These are phyloP conservation scores for Rhodotorula sp. DNA, from an alignment of 1,284 basidiomycete species.

Conservation along the genomic window DNA sequence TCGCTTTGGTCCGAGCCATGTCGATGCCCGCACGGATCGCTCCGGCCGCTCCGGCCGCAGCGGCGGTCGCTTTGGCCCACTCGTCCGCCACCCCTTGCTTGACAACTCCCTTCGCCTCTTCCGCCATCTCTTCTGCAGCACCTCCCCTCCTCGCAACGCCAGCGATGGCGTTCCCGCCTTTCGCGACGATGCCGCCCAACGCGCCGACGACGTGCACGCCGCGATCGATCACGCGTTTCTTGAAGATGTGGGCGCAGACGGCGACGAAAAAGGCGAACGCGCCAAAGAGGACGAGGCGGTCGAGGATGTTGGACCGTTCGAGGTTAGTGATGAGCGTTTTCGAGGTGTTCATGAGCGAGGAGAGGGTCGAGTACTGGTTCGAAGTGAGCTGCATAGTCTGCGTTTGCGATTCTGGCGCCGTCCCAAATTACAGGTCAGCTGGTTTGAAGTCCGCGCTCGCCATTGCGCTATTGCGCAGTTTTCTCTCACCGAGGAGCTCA, in stretches of 20 bases:
- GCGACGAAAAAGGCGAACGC: slow-evolving; percentile 77
- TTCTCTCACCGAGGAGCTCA: slow-evolving; percentile 71
- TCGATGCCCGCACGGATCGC: not conserved
- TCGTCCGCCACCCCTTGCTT: slow-evolving; percentile 8
- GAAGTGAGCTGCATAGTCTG: slow-evolving; percentile 70
- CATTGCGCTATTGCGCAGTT: not conserved
- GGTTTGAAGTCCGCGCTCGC: not conserved
- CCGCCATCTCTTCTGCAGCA: not conserved
- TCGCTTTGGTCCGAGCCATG: not conserved
- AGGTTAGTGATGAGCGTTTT: slow-evolving; percentile 78
- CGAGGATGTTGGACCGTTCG: slow-evolving; percentile 85
- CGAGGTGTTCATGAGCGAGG: slow-evolving; percentile 69
- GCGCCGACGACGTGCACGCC: slow-evolving; percentile 33
- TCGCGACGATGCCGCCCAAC: slow-evolving; percentile 2
- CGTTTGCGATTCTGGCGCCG: slow-evolving; percentile 69
- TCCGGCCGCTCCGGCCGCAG: not conserved
- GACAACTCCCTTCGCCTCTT: not conserved
- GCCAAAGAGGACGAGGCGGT: slow-evolving; percentile 74
- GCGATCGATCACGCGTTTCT: slow-evolving; percentile 73
- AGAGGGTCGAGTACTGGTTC: slow-evolving; percentile 72
- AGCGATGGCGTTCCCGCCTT: not conserved
- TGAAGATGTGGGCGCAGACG: slow-evolving; percentile 79
- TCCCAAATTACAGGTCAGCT: not conserved
- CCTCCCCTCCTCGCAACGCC: not conserved
- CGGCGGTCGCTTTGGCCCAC: slow-evolving; percentile 11